Evolutionary conservation across 2,329 filamentous ascomycete genomes (phyloP), one percentile per base, ranked within the genome.

Genomic region (Penicillium corylophilum): DNA sequence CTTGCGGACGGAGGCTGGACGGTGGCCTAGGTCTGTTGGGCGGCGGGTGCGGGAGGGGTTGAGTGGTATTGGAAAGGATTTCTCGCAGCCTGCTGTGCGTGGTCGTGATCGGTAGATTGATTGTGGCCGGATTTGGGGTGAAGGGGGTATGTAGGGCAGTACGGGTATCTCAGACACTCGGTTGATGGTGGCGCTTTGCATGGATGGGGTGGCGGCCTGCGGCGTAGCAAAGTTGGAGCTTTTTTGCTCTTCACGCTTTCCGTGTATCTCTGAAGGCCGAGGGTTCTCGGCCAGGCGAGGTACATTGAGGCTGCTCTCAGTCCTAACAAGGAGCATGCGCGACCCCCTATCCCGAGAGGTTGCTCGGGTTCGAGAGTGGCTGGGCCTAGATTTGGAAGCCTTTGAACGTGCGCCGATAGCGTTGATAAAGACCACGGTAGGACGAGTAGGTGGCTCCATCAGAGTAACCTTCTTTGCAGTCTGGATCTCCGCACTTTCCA

Each of bases 381-480:
- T 50, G 0, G 50, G 23, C 7, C 50, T 51, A 15, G 56, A 40
- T 41, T 50, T 56, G 2, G 55, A 40, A 16, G 31, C 16, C 52
- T 59, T 64, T 12, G 49, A 46, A 9, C 53, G 50, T 49, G 58
- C 31, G n/a, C 53, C 43, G 33, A 63, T 53, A 9, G 68, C 61
- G 28, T 64, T 68, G 51, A 71, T 70, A 47, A 66, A 58, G 31
- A 71, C 63, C 50, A 71, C 42, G 24, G 62, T 66, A 20, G 69
- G 69, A 44, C 64, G 66, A 31, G 64, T 58, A 6, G 49, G 51
- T 5, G 68, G 69, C 50, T 67, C 65, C 42, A 64, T 62, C 38
- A 67, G 59, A 3, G 61, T 69, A 46, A 71, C 61, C 51, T 67
- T 61, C 53, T 67, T 64, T 5, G 69, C 69, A 23, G 69, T 61